phyloP scores from a whole-genome alignment of 495 filamentous ascomycete genomes.

The Xanthoparmelia taractica region DNA sequence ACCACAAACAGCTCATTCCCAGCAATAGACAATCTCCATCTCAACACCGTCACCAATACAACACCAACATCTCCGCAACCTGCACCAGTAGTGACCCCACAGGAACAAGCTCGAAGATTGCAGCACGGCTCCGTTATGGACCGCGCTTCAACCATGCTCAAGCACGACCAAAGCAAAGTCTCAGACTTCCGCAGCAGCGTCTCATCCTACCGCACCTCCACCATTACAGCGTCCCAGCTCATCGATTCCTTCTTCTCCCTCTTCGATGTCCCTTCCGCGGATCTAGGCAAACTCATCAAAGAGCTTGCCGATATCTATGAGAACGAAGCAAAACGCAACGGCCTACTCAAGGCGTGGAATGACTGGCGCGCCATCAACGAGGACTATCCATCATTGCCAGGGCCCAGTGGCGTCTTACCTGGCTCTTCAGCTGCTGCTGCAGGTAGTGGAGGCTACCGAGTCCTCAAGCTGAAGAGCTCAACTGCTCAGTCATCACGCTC shows the following conservation, averaged over 20 bases:
- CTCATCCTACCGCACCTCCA: slow-evolving; percentile 60
- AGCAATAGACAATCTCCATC: slow-evolving; percentile 34
- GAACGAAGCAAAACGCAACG: slow-evolving; percentile 60
- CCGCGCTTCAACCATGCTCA: slow-evolving; percentile 70
- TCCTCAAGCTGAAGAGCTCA: slow-evolving; percentile 67
- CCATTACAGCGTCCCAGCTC: slow-evolving; percentile 61
- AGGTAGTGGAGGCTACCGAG: slow-evolving; percentile 45
- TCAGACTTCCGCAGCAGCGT: slow-evolving; percentile 67
- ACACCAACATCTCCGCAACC: slow-evolving; percentile 22
- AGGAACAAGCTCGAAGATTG: slow-evolving; percentile 70
- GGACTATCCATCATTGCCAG: slow-evolving; percentile 86
- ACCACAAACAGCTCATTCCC: slow-evolving; percentile 32
- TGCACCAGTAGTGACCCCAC: slow-evolving; percentile 43
- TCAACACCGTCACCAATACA: slow-evolving; percentile 32
- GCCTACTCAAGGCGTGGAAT: slow-evolving; percentile 75
- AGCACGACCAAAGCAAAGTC: slow-evolving; percentile 64
- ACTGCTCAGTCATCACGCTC: slow-evolving; percentile 66
- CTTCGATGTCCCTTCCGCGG: slow-evolving; percentile 69
- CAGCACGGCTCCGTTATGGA: slow-evolving; percentile 71
- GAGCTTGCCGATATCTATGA: slow-evolving; percentile 94
- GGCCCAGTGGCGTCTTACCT: slow-evolving; percentile 52
- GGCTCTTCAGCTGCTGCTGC: slow-evolving; percentile 40
- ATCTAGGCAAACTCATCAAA: slow-evolving; percentile 82
- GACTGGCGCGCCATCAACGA: slow-evolving; percentile 94
- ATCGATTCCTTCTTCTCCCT: slow-evolving; percentile 75